Evolutionary conservation across 108 stramenopile genomes (phyloP).

Genomic region (Discostella stelligeroides): DNA sequence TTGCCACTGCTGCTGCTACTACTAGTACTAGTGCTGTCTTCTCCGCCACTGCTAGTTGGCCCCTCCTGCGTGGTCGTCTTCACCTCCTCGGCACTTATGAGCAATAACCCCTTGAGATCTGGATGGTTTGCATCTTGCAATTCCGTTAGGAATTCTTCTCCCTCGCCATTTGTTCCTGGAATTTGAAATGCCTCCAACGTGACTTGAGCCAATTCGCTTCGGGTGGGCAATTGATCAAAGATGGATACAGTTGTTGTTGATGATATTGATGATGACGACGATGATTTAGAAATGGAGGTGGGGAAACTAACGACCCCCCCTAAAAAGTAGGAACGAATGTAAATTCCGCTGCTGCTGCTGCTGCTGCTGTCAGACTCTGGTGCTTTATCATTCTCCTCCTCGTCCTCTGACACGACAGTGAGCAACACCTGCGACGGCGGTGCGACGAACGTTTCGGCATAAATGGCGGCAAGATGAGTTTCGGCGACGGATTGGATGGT

Average conservation of each 20-base stretch:
- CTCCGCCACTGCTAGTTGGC: no score
- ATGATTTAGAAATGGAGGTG: background rate
- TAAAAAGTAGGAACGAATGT: conserved; percentile 28
- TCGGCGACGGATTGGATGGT: conserved; percentile 32
- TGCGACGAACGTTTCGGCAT: conserved; percentile 21
- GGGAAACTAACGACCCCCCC: conserved; percentile 54
- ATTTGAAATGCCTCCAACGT: conserved; percentile 36
- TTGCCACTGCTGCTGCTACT: no score
- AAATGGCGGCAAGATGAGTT: conserved; percentile 20
- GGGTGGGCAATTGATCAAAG: no score
- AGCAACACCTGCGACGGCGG: conserved; percentile 34
- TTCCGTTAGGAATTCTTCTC: conserved; percentile 27
- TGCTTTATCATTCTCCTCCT: background rate
- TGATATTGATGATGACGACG: conserved; percentile 60
- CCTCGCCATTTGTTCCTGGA: conserved; percentile 37
- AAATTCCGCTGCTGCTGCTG: conserved; percentile 6
- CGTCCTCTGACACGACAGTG: conserved; percentile 29
- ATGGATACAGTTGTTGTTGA: no score
- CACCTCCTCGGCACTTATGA: conserved; percentile 22
- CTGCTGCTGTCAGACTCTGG: background rate
- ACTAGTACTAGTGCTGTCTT: no score
- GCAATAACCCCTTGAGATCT: conserved; percentile 25
- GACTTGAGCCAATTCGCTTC: conserved; percentile 91
- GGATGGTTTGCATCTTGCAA: conserved; percentile 14
- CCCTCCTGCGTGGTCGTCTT: no score